Base-by-base conservation (phyloP, 2,329 filamentous ascomycete species). In the Endocalyx cinctus region DNA sequence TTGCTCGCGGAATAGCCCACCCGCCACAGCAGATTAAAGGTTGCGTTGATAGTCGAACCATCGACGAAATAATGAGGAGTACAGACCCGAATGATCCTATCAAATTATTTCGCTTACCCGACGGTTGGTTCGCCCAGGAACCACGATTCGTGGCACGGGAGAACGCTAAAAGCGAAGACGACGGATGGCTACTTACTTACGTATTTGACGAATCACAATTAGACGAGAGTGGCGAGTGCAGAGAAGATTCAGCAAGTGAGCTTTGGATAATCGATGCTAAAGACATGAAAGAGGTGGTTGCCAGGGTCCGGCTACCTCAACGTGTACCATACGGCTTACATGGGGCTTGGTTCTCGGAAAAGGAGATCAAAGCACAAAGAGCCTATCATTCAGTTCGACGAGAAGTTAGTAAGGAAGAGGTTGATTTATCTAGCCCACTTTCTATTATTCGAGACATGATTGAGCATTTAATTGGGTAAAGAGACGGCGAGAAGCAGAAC, bases 321-420 rank as follows among this genome's bases (percentile, higher is more conserved):
- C 58, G 82, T 10, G 79, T 86, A 1, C 80, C 82, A 0, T 86
- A 86, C 46, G 81, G 82, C 0, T 55, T 86, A 30, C 82, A 83
- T 50, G 78, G 77, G 4, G 65, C 63, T 6, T 83, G 77, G 74
- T 80, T 82, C 34, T 58, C 63, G 0, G 67, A 72, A 35, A 59
- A 67, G 4, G 63, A 78, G 38, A 68, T 82, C 15, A 42, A 47
- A 6, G 52, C 51, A 2, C 78, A 82, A 49, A 58, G 64, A 17
- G 43, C 46, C 7, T 36, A 48, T n/a, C 37, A 42, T 12, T 36
- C 38, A 13, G 25, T 47, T 27, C 43, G 54, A 29, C 30, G 35
- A 17, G 49, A 48, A 35, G 32, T 12, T 6, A 8, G 27, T 2
- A 37, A 42, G 28, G 35, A 37, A 14, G 42, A 52, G 19, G 14